Conservation (phyloP, 176 grass and related monocot genomes). For the Puccinellia tenuiflora region DNA sequence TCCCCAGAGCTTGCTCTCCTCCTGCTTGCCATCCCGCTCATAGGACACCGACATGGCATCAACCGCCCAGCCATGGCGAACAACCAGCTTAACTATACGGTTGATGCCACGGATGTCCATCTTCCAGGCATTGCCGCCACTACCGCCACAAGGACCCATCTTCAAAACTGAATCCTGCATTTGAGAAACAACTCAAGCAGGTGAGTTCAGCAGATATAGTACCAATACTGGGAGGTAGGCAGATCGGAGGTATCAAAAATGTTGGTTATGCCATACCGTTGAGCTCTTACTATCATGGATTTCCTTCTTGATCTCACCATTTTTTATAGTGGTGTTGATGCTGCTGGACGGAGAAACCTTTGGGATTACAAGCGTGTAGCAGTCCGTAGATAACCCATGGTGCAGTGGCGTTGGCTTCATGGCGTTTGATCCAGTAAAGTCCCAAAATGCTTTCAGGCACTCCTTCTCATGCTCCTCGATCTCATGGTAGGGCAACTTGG, state of each 20-base stretch:
- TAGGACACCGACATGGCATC: not conserved
- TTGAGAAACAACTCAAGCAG: not conserved
- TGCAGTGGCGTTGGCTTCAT: not conserved
- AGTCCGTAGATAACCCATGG: not conserved
- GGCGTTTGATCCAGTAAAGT: not conserved
- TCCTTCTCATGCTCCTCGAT: not conserved
- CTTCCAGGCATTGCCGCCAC: not conserved
- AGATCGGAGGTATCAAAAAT: not conserved
- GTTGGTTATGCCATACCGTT: not conserved
- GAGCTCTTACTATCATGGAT: not conserved
- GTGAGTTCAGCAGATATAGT: not conserved
- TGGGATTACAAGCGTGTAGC: not conserved
- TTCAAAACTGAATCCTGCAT: not conserved
- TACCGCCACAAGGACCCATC: not conserved
- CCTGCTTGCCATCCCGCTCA: not conserved
- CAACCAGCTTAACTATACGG: not conserved
- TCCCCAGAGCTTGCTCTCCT: not conserved
- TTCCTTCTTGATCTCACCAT: not conserved
- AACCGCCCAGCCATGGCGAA: not conserved
- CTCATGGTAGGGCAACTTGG: not conserved
- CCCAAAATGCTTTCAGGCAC: not conserved
- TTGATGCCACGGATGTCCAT: not conserved
- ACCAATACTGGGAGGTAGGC: not conserved
- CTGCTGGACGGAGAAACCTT: not conserved
- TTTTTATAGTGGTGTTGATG: not conserved